Conservation (phyloP, 805 yeast species). For the Kazachstania kunashirensis region DNA sequence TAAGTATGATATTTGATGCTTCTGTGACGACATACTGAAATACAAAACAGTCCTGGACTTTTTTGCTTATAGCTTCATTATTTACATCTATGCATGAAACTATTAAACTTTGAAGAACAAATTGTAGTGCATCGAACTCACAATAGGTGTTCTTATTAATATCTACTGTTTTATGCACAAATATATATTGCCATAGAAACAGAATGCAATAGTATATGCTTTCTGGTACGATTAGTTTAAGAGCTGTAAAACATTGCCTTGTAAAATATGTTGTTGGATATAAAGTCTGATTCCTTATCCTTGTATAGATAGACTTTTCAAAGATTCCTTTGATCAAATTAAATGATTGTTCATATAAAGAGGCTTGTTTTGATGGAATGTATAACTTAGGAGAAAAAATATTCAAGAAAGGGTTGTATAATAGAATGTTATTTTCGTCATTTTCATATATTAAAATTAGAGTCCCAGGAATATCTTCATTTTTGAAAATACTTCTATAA, state of each 20-base stretch:
- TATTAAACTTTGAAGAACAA: conserved; percentile 2
- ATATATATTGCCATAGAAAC: conserved; percentile 20
- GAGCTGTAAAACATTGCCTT: conserved; percentile 14
- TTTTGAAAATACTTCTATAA: not conserved
- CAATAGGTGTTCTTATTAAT: not conserved
- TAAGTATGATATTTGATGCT: not conserved
- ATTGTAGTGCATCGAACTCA: conserved; percentile 5
- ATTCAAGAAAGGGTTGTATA: conserved; percentile 26
- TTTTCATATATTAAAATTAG: conserved; percentile 16
- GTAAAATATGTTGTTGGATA: conserved; percentile 10
- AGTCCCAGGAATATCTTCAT: conserved; percentile 29
- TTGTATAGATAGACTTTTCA: not conserved
- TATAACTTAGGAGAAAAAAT: conserved; percentile 15
- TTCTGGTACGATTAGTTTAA: conserved; percentile 14
- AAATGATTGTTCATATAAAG: not conserved
- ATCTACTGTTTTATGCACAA: not conserved
- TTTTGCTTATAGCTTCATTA: too few species aligned
- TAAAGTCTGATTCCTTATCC: not conserved
- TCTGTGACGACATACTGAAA: conserved; percentile 12
- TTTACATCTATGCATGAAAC: not conserved
- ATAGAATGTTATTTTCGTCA: conserved; percentile 28
- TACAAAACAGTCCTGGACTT: conserved; percentile 1
- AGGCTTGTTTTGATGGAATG: not conserved
- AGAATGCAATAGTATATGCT: conserved; percentile 11
- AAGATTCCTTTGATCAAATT: not conserved